phyloP scores from a whole-genome alignment of 139 green algal genomes.

The Coelastrella sp. region DNA sequence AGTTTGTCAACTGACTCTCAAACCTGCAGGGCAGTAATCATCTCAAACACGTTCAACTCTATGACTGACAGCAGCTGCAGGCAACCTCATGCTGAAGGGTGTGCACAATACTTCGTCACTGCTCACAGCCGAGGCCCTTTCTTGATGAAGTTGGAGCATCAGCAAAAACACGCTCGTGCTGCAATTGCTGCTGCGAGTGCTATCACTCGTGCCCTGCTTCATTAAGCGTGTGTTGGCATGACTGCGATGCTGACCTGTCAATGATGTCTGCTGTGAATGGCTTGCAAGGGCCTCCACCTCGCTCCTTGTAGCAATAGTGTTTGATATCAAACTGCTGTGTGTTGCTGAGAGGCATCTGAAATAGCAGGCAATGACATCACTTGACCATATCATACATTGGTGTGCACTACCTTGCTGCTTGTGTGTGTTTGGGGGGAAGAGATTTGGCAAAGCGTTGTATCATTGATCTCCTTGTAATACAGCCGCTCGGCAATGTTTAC shows the following conservation, averaged over 20 bases:
- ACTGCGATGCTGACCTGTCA: neutral
- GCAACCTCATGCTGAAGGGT: neutral
- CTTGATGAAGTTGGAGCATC: neutral
- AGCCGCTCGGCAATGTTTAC: too few species aligned
- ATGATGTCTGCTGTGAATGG: neutral
- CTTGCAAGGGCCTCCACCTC: slow-evolving; percentile 4
- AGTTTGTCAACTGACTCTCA: neutral
- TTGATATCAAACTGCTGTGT: slow-evolving; percentile 16
- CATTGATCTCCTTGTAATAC: too few species aligned
- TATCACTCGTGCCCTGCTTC: neutral
- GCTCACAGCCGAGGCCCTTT: neutral
- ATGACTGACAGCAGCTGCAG: neutral
- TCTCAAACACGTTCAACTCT: neutral
- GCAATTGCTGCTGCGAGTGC: neutral
- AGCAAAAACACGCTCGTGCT: neutral
- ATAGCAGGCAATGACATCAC: neutral
- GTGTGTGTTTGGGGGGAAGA: too few species aligned
- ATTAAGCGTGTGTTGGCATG: neutral
- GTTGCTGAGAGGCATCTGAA: slow-evolving; percentile 13
- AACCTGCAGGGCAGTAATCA: slow-evolving; percentile 9
- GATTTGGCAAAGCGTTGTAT: too few species aligned
- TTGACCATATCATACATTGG: neutral
- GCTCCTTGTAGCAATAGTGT: slow-evolving; percentile 42
- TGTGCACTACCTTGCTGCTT: neutral
- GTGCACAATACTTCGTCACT: too few species aligned